Evolutionary conservation across 306 rosid genomes (phyloP), one percentile per base, ranked within the genome.

Genomic region (Geum urbanum): DNA sequence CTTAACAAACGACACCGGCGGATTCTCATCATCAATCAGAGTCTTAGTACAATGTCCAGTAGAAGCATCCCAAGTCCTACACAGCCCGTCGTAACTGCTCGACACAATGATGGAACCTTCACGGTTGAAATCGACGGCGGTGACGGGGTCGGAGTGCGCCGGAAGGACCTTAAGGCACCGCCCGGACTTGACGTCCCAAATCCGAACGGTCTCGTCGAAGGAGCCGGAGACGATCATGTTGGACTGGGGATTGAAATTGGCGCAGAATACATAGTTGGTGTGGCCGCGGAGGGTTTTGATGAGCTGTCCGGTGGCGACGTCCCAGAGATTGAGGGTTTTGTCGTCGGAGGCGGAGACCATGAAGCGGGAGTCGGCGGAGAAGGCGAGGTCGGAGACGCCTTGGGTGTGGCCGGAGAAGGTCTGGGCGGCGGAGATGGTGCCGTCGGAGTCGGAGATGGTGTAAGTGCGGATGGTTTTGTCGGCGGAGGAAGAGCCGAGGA

Each of bases 31-130:
- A 46, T 94, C 96, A 19, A 94, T 88, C 72, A 94, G 79, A 52
- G 98, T 94, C 86, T 94, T 94, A 70, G 88, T 85, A 68, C 98
- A 94, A 69, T 94, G 98, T 0, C 97, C 98, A 24, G 98, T 94
- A 8, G 92, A 83, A 0, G 98, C 95, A 74, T 94, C 88, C 78
- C 98, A 94, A 57, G 89, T 90, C 78, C 98, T 64, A 40, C 98
- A 94, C 40, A 94, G 74, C 1, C 98, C 98, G n/a, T 94, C 98
- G 53, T 94, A 88, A 80, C 98, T 94, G 40, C 98, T 94, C 0
- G 98, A 94, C n/a, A 94, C 97, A n/a, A 94, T 89, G 18, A 88
- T 82, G 1, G 96, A 80, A 0, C 98, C 98, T 6, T 88, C 96
- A 12, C 92, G 89, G 47, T 91, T 89, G 69, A 94, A 90, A 80